A percentile compares a stretch with the other conserved stretches of the same genome.
phyloP scores from a whole-genome alignment of 2,329 filamentous ascomycete species.

The Nigrospora osmanthi region DNA sequence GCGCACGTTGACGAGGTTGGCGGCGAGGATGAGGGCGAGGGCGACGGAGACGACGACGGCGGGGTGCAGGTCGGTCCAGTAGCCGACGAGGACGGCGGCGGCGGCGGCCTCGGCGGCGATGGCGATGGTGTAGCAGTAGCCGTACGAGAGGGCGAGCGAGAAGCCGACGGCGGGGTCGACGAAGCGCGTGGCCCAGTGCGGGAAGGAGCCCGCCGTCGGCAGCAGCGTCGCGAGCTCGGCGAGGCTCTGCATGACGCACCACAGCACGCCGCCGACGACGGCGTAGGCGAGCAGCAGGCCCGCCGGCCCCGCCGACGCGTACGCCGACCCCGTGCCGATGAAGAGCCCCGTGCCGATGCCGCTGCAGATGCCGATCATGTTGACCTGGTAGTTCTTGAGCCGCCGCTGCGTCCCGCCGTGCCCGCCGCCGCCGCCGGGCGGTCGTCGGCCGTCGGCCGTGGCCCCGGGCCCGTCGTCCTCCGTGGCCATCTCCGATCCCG shows the following conservation, averaged over 20 bases:
- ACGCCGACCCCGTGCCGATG: slow-evolving; percentile 14
- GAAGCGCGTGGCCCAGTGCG: slow-evolving; percentile 16
- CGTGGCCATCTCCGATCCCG: background rate
- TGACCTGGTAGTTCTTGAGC: slow-evolving; percentile 6
- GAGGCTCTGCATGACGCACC: slow-evolving; percentile 8
- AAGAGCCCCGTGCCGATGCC: slow-evolving; percentile 8
- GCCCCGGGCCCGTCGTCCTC: background rate
- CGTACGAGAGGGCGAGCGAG: slow-evolving; percentile 26
- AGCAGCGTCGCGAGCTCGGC: slow-evolving; percentile 21
- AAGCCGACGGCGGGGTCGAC: slow-evolving; percentile 20
- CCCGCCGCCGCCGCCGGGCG: slow-evolving; percentile 1
- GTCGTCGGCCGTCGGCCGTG: no score
- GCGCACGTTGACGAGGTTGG: slow-evolving; percentile 5
- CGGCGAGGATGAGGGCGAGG: slow-evolving; percentile 5
- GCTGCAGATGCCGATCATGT: slow-evolving; percentile 7
- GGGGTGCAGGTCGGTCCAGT: slow-evolving; percentile 9
- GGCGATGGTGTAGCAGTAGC: slow-evolving; percentile 21
- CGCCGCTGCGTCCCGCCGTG: slow-evolving; percentile 6
- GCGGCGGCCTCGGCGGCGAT: slow-evolving; percentile 24
- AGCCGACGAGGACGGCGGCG: slow-evolving; percentile 15
- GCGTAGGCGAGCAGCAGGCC: slow-evolving; percentile 36
- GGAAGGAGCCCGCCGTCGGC: slow-evolving; percentile 7
- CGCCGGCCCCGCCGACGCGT: slow-evolving; percentile 23
- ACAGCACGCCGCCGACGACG: slow-evolving; percentile 38
- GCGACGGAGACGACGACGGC: slow-evolving; percentile 20